Base-by-base conservation (phyloP, 805 yeast species). In the Lachancea sp. region DNA sequence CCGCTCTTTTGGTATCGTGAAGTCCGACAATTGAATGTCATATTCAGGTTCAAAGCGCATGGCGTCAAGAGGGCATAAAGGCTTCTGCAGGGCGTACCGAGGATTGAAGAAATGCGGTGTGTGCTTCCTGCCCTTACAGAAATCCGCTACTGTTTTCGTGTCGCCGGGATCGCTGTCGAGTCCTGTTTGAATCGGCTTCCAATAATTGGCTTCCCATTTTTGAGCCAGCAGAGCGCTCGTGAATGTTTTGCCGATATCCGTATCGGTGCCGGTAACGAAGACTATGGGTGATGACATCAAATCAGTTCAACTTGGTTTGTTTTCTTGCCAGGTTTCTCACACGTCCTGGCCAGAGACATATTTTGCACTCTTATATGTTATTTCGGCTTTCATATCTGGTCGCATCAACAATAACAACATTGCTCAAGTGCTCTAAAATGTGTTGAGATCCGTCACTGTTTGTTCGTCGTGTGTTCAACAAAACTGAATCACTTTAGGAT, bases 141-240 rank as follows among this genome's bases (percentile, higher is more conserved):
- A 40, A 2, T 35, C 13, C 17, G 17, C 25, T 3, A 57, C 53
- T 2, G 59, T 51, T 12, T 29, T 27, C 3, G 63, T 54, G 42
- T 62, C 66, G 22, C 62, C 65, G 3, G 16, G 38, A 38, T 59
- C 65, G 22, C 53, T 38, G 13, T 59, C 59, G 18, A 58, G 46
- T 1, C 65, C 66, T 3, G 66, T 62, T 44, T 62, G 65, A 3
- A 59, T 46, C 1, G 65, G 65, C 46, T 62, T 60, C 66, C 66
- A 62, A 44, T 62, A 62, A 19, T 54, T 49, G 2, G 60, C 56
- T 13, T 45, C 43, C 65, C 65, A 62, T 27, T 50, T 52, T 29
- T 52, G 48, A 15, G 50, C 56, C 19, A 62, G 44, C 20, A 62
- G 37, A 1, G 62, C 45, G 13, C 63, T 53, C 4, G 61, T 45